A percentile compares a stretch with the other conserved stretches of the same genome.
These are phyloP conservation scores for Acacia melanoxylon DNA, from an alignment of 306 rosid species.

Conservation along the genomic window DNA sequence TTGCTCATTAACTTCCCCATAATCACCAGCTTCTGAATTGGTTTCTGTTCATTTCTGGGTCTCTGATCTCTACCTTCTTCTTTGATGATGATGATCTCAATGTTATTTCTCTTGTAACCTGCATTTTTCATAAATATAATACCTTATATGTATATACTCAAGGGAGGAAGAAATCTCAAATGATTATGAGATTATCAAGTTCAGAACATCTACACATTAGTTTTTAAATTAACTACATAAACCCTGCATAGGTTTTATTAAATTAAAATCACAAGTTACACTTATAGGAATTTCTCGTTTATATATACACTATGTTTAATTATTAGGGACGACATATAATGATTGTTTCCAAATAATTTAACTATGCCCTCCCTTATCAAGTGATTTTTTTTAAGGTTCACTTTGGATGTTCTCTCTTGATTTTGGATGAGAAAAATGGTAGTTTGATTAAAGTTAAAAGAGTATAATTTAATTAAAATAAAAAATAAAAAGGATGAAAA, in stretches of 20 bases:
- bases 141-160: not conserved
- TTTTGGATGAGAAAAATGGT: not conserved
- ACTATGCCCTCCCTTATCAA: no score
- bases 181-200: not conserved
- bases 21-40: conserved; percentile 64
- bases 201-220: not conserved
- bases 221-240: not conserved
- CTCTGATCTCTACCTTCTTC: conserved; percentile 59
- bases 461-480: no score
- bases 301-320: no score
- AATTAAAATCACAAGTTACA: not conserved
- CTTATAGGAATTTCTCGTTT: not conserved
- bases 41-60: conserved; percentile 51
- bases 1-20: conserved; percentile 51
- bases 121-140: conserved; percentile 27
- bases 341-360: no score
- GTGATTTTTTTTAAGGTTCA: not conserved
- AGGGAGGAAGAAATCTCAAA: not conserved
- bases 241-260: not conserved
- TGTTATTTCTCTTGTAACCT: conserved; percentile 61
- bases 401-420: not conserved
- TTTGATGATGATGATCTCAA: conserved; percentile 55
- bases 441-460: not conserved
- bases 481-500: no score
- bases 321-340: no score